Evolutionary conservation across 73 alveolate species (phyloP), one percentile per base, ranked within the genome.

Genomic region (Breviolum minutum): DNA sequence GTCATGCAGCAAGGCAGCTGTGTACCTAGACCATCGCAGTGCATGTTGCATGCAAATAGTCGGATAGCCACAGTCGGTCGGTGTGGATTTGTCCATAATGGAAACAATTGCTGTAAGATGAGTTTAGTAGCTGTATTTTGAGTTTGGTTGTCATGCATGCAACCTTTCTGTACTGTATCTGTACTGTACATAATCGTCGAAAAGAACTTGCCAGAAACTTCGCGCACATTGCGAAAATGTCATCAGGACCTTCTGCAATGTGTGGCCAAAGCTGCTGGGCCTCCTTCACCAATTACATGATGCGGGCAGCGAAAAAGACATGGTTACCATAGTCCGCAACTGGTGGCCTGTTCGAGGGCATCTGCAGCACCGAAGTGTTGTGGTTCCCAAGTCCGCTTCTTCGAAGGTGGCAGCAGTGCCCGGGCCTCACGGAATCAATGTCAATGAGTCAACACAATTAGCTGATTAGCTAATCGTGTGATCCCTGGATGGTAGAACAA

Each of bases 1-100:
- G 90, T 92, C 98, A 30, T 92, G 98, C 70, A 92, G 71, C 66
- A 92, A 80, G 20, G 98, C 98, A 6, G 98, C 98, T 6, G 90
- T 92, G 73, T 92, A 92, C 98, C 98, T 92, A 87, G 40, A 48
- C 32, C 60, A n/a, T n/a, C 29, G 64, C 87, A 27, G 64, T 30
- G 87, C 87, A 14, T 4, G 77, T 14, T 68, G 77, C 77, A 14
- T 17, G 24, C 17, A 17, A 22, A 68, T 17, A 68, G 77, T 68
- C 77, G 77, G 77, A 68, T 40, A 40, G 3, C 3, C 54, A 40
- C 3, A 40, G 54, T 40, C 54, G 3, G 54, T 40, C 54, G 54
- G 54, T 40, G 54, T 40, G 54, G 54, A 40, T 40, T 40, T 40
- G 54, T 40, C 0, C 54, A 40, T 3, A 40, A 0, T 40, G 54